phyloP scores from a whole-genome alignment of 495 filamentous ascomycete species.

The Melanomma pulvis-pyrius region DNA sequence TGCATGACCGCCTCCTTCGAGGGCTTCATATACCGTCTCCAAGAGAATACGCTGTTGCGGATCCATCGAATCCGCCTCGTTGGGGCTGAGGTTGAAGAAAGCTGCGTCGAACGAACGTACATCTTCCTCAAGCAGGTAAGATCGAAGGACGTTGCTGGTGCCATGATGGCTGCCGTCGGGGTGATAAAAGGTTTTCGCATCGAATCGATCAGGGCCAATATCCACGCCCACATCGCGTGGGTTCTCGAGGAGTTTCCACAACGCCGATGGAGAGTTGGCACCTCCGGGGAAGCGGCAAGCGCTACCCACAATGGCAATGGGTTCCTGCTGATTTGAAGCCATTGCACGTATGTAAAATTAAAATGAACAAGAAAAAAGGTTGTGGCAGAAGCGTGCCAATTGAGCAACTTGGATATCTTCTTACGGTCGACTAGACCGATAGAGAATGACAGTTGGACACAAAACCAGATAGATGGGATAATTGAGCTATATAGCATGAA shows the following conservation, averaged over 20 bases:
- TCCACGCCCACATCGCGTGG: conserved; percentile 28
- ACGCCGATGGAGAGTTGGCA: conserved; percentile 54
- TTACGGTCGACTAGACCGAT: background rate
- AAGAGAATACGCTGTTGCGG: conserved; percentile 21
- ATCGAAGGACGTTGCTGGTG: conserved; percentile 45
- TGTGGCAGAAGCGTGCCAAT: too few relatives aligned
- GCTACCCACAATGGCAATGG: conserved; percentile 65
- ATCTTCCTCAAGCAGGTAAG: conserved; percentile 10
- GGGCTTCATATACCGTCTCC: conserved; percentile 19
- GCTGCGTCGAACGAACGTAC: background rate
- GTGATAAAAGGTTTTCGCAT: conserved; percentile 17
- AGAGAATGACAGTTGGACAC: too few relatives aligned
- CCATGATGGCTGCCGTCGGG: conserved; percentile 3
- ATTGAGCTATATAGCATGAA: background rate
- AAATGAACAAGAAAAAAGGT: background rate
- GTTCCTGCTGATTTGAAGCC: conserved; percentile 38
- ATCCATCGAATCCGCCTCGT: conserved; percentile 15
- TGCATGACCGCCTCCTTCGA: conserved; percentile 3
- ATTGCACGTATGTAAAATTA: background rate
- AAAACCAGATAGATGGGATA: background rate
- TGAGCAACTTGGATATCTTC: background rate
- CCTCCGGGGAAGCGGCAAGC: conserved; percentile 63
- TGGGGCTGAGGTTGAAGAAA: conserved; percentile 19
- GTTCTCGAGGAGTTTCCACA: conserved; percentile 56
- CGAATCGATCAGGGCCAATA: conserved; percentile 24